Conservation (phyloP, 352 stramenopile species). For the Globisporangium solare region DNA sequence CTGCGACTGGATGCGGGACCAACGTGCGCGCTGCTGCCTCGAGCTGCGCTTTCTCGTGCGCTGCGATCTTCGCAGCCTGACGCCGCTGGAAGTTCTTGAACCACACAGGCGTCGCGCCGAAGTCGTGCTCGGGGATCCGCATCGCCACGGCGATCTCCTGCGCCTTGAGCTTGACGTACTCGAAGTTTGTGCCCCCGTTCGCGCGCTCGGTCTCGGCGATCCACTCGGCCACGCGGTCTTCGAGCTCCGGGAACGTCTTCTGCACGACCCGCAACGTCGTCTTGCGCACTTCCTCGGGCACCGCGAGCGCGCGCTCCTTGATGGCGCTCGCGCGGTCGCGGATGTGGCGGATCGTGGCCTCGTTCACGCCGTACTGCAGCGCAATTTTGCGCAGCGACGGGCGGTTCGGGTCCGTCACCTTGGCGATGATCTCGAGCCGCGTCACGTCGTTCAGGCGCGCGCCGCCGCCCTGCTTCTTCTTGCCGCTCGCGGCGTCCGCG, state of each 20-base stretch:
- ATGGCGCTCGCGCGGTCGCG: conserved; percentile 12
- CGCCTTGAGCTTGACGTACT: conserved; percentile 8
- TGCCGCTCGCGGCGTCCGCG: not conserved
- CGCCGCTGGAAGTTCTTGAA: conserved; percentile 13
- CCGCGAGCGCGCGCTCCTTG: conserved; percentile 10
- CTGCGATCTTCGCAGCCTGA: not conserved
- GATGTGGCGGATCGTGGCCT: conserved; percentile 15
- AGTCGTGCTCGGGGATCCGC: conserved; percentile 10
- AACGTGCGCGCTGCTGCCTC: not conserved
- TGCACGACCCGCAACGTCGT: conserved; percentile 13
- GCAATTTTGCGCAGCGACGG: conserved; percentile 13
- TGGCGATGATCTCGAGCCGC: conserved; percentile 16
- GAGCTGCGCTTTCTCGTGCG: not conserved
- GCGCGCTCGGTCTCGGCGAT: not conserved
- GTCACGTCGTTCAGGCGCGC: conserved; percentile 13
- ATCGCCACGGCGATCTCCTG: conserved; percentile 8
- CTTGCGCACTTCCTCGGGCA: conserved; percentile 10
- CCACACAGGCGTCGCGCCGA: conserved; percentile 11
- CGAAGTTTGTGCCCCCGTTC: not conserved
- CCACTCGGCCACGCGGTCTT: conserved; percentile 10
- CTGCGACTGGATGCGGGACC: not conserved
- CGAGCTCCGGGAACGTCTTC: conserved; percentile 12
- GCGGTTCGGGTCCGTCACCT: conserved; percentile 5
- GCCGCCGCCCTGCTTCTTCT: conserved; percentile 12
- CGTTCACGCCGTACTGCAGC: conserved; percentile 8